These are phyloP conservation scores for Nannochloropsis salina DNA, from an alignment of 108 stramenopile species.

Conservation along the genomic window DNA sequence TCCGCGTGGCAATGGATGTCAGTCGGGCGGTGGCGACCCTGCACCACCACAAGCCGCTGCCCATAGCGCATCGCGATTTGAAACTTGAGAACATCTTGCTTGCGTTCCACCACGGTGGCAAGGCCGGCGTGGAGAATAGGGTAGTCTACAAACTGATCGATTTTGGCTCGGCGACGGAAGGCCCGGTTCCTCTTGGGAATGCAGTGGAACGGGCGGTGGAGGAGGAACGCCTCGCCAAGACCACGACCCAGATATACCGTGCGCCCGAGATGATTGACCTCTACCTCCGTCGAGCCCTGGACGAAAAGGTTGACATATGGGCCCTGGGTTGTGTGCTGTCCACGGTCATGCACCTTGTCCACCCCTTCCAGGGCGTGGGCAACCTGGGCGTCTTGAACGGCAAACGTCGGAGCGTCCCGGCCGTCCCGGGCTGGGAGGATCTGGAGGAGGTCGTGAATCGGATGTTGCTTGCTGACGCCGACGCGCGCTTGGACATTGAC, in stretches of 20 bases:
- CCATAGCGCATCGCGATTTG: slow-evolving; percentile 51
- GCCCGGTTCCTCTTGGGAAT: slow-evolving; percentile 71
- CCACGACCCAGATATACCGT: slow-evolving; percentile 92
- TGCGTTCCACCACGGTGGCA: slow-evolving; percentile 74
- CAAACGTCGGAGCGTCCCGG: slow-evolving; percentile 18
- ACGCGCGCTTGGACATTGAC: not conserved
- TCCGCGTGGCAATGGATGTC: slow-evolving; percentile 21
- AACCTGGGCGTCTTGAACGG: slow-evolving; percentile 78
- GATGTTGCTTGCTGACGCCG: not conserved
- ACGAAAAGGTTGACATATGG: slow-evolving; percentile 81
- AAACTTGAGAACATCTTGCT: slow-evolving; percentile 71
- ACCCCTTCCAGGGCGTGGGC: slow-evolving; percentile 81
- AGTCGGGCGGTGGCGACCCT: slow-evolving; percentile 59
- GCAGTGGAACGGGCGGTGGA: slow-evolving; percentile 62
- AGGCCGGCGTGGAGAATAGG: slow-evolving; percentile 22
- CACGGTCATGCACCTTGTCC: slow-evolving; percentile 68
- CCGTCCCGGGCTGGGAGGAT: not conserved
- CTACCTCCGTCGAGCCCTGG: slow-evolving; percentile 73
- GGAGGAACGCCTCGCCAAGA: slow-evolving; percentile 79
- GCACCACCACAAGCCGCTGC: slow-evolving; percentile 33
- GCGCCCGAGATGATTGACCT: slow-evolving; percentile 94
- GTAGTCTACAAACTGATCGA: slow-evolving; percentile 74
- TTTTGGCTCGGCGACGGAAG: slow-evolving; percentile 78
- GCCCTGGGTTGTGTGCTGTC: slow-evolving; percentile 85
- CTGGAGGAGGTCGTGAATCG: not conserved